Conservation (phyloP, 225 moss, liverwort and hornwort species). For the Pleurozium schreberi region DNA sequence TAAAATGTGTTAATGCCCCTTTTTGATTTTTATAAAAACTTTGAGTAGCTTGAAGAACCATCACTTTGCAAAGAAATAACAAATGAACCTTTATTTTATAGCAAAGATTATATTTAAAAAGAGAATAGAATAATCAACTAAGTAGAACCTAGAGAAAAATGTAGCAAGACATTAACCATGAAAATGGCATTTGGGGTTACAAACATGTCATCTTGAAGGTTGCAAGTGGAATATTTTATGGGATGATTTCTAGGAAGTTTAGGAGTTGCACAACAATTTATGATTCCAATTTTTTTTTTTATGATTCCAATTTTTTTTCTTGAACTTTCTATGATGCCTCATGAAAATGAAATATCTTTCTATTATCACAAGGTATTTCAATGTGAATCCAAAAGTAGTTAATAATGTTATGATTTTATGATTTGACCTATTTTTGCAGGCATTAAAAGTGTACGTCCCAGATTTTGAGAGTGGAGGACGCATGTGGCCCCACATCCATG, state of each 20-base stretch:
- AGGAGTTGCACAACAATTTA: background rate
- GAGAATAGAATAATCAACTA: background rate
- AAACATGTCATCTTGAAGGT: background rate
- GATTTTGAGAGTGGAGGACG: conserved; percentile 62
- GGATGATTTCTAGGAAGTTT: background rate
- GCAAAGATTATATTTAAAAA: background rate
- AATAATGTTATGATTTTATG: too few species aligned
- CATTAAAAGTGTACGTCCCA: conserved; percentile 50
- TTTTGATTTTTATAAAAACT: too few species aligned
- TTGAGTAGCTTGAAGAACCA: too few species aligned
- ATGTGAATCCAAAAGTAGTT: background rate
- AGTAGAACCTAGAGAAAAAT: background rate
- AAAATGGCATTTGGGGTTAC: background rate
- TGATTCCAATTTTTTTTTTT: background rate
- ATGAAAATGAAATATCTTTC: background rate
- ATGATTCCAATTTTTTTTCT: background rate
- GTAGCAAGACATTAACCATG: too few species aligned
- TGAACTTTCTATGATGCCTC: background rate
- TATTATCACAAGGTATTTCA: background rate
- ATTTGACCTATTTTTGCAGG: background rate
- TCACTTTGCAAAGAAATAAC: background rate
- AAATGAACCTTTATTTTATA: background rate
- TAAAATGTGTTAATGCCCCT: background rate
- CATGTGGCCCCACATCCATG: conserved; percentile 69
- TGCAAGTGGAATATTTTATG: too few species aligned